A percentile compares a stretch with the other conserved stretches of the same genome.
These are phyloP conservation scores for Usnea hakonensis DNA, from an alignment of 495 filamentous ascomycete genomes.

Conservation along the genomic window DNA sequence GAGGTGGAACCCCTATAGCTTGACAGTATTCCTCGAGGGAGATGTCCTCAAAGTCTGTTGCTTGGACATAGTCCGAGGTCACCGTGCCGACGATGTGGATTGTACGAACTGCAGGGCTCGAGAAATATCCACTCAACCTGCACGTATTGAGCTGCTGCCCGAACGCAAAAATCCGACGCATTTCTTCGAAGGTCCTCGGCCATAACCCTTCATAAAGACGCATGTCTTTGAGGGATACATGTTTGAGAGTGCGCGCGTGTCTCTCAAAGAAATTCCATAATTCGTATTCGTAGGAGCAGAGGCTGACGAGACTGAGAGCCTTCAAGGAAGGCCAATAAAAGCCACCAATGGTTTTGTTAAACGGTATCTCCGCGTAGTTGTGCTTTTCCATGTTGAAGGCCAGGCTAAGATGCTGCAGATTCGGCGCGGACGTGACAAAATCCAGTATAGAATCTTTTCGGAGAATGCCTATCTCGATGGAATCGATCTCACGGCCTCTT, in stretches of 20 bases:
- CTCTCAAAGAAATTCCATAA: not conserved
- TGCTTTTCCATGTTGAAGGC: not conserved
- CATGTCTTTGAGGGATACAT: not conserved
- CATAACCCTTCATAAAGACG: not conserved
- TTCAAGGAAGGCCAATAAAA: not conserved
- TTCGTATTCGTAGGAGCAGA: not conserved
- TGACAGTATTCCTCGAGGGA: not conserved
- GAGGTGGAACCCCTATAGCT: too few relatives aligned
- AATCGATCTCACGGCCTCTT: not conserved
- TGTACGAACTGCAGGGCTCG: not conserved
- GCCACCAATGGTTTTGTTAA: not conserved
- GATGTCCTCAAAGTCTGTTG: not conserved
- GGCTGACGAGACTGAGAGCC: not conserved
- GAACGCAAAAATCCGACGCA: not conserved
- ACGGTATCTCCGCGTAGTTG: not conserved
- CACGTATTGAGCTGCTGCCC: not conserved
- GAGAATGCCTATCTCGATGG: too few relatives aligned
- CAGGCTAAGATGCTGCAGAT: not conserved
- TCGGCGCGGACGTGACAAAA: not conserved
- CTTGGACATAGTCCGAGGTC: not conserved
- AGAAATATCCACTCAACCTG: not conserved
- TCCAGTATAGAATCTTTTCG: not conserved
- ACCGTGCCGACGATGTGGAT: not conserved
- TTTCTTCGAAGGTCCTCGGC: not conserved
- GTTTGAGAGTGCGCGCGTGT: not conserved